Evolutionary conservation across 768 basidiomycete genomes (phyloP).

Genomic region (Suillus brevipes): DNA sequence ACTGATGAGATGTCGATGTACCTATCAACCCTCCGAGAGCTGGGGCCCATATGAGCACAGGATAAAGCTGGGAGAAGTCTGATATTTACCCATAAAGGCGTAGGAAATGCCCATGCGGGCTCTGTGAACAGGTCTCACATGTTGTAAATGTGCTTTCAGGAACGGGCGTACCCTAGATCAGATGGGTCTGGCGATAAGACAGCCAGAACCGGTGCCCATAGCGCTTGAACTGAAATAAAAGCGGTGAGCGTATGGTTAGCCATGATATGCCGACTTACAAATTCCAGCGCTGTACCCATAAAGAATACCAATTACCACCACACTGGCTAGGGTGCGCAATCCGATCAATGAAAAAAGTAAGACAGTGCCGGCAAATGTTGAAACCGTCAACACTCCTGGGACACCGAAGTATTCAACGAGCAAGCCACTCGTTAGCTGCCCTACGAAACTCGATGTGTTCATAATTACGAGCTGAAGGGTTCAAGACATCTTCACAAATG

Average conservation of each 20-base stretch:
- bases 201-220: constrained; percentile 45
- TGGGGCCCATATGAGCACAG: background rate
- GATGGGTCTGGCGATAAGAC: constrained; percentile 45
- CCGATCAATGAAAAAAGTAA: constrained; percentile 51
- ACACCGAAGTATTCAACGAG: constrained; percentile 45
- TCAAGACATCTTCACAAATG: background rate
- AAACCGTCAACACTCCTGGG: constrained; percentile 36
- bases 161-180: constrained; percentile 48
- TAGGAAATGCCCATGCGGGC: constrained; percentile 53
- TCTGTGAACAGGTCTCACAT: constrained; percentile 10
- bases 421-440: constrained; percentile 51
- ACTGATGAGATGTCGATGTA: background rate
- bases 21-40: constrained; percentile 27
- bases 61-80: background rate
- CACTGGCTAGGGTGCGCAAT: constrained; percentile 38
- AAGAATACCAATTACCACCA: constrained; percentile 43
- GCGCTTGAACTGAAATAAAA: constrained; percentile 34
- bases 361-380: constrained; percentile 39
- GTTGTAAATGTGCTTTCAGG: background rate
- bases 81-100: constrained; percentile 43
- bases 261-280: constrained; percentile 27
- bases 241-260: background rate
- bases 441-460: constrained; percentile 54
- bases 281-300: constrained; percentile 57
- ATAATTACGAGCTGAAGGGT: constrained; percentile 50